These are phyloP conservation scores for Chaetomiaceae sp. DNA, from an alignment of 2,329 filamentous ascomycete species.

Conservation along the genomic window DNA sequence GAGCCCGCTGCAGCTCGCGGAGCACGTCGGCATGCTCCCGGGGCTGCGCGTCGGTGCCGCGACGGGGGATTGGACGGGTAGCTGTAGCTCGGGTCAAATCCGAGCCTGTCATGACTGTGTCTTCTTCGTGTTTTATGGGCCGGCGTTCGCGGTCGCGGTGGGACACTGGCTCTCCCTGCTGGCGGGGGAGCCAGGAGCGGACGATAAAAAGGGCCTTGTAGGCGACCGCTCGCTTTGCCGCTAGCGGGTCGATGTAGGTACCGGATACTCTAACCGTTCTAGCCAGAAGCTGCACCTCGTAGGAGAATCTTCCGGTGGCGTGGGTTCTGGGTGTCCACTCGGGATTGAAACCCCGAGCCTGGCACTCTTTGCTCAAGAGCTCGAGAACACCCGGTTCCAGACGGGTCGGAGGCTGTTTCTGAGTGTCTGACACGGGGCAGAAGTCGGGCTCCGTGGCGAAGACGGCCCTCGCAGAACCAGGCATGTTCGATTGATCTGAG, in stretches of 20 bases:
- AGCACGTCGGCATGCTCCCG: no score
- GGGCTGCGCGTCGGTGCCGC: no score
- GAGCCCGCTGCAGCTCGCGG: no score
- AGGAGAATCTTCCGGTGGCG: slow-evolving; percentile 3
- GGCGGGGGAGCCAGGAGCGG: background rate
- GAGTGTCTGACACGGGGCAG: no score
- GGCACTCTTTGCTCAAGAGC: slow-evolving; percentile 17
- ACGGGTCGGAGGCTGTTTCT: no score
- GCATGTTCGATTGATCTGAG: no score
- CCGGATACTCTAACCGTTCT: slow-evolving; percentile 1
- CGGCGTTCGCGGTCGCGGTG: background rate
- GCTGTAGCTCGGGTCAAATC: no score
- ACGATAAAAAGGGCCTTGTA: slow-evolving; percentile 11
- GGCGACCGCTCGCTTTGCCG: slow-evolving; percentile 14
- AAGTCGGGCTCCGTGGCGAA: no score
- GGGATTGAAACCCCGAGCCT: slow-evolving; percentile 21
- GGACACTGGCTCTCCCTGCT: no score
- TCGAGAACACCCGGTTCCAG: background rate
- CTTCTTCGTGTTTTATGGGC: background rate
- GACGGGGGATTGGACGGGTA: no score
- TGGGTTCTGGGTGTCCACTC: background rate
- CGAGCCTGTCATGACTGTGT: no score
- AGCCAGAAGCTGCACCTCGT: slow-evolving; percentile 7
- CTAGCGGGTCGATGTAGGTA: background rate
- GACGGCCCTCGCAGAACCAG: no score